phyloP scores from a whole-genome alignment of 78 protist species.

The Dictyostelium brefeldianum region DNA sequence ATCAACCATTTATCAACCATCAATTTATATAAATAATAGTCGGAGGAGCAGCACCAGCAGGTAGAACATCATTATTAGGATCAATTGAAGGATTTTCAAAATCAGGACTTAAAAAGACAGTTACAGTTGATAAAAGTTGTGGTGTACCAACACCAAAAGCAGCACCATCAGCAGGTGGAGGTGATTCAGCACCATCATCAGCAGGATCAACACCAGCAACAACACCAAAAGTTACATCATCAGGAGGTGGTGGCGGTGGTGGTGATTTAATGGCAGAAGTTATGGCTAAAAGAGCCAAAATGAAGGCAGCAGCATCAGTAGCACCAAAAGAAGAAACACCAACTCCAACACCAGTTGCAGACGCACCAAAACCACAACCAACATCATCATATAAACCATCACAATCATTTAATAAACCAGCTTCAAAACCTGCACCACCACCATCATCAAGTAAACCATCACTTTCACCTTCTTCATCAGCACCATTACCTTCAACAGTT shows the following conservation, averaged over 20 bases:
- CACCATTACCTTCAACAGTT: slow-evolving; percentile 37
- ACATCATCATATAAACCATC: slow-evolving; percentile 8
- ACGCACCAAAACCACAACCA: not conserved
- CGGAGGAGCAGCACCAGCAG: not conserved
- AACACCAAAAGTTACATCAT: slow-evolving; percentile 22
- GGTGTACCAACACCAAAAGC: slow-evolving; percentile 11
- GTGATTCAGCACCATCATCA: not conserved
- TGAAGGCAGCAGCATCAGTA: slow-evolving; percentile 56
- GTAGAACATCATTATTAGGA: slow-evolving; percentile 58
- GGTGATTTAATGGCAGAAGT: slow-evolving; percentile 82
- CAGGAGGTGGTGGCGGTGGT: slow-evolving; percentile 60
- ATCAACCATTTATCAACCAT: not conserved
- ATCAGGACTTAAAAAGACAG: slow-evolving; percentile 60
- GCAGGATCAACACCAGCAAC: slow-evolving; percentile 39
- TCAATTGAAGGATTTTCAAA: slow-evolving; percentile 71
- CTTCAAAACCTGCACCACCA: slow-evolving; percentile 52
- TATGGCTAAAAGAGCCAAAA: slow-evolving; percentile 68
- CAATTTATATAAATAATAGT: too few relatives aligned
- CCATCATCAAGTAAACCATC: slow-evolving; percentile 22
- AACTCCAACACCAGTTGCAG: slow-evolving; percentile 10
- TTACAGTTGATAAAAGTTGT: slow-evolving; percentile 68
- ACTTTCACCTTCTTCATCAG: slow-evolving; percentile 45
- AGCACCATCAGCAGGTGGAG: slow-evolving; percentile 7
- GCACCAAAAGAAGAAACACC: slow-evolving; percentile 25
- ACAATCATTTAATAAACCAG: slow-evolving; percentile 27